Conservation (phyloP, 179 eudicot species). For the Nepenthes alata region DNA sequence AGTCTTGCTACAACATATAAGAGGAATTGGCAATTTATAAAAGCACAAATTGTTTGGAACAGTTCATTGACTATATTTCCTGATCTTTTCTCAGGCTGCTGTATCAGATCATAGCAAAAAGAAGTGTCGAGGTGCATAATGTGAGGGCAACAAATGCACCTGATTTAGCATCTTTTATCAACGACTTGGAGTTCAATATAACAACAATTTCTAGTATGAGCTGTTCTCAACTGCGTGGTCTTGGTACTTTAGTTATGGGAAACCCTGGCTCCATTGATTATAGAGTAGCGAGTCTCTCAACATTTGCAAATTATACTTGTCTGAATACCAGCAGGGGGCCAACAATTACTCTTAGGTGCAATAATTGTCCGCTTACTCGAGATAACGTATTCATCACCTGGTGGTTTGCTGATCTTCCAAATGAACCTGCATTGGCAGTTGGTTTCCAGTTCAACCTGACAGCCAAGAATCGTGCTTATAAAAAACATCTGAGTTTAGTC, state of each 20-base stretch:
- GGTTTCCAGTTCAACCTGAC: conserved; percentile 88
- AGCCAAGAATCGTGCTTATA: conserved; percentile 36
- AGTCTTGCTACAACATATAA: conserved; percentile 4
- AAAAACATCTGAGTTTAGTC: conserved; percentile 63
- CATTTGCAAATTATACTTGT: conserved; percentile 70
- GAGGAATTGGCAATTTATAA: too few relatives aligned
- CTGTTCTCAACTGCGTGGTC: conserved; percentile 61
- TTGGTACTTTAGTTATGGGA: conserved; percentile 51
- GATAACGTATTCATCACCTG: conserved; percentile 67
- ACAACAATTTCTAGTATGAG: conserved; percentile 79
- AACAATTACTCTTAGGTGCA: conserved; percentile 44
- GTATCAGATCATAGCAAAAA: conserved; percentile 63
- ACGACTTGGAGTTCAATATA: conserved; percentile 80
- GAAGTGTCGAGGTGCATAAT: conserved; percentile 70
- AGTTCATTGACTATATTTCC: conserved; percentile 4
- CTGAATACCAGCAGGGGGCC: conserved; percentile 74
- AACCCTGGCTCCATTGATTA: conserved; percentile 61
- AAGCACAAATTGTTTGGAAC: not conserved
- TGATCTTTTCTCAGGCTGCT: conserved; percentile 49
- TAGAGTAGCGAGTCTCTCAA: conserved; percentile 40
- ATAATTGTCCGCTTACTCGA: conserved; percentile 41
- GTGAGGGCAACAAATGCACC: conserved; percentile 74
- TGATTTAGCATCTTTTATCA: conserved; percentile 57
- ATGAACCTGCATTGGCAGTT: conserved; percentile 72
- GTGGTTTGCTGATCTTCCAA: conserved; percentile 76